Evolutionary conservation across 345 rosid genomes (phyloP).

Genomic region (Hypericum androsaemum): DNA sequence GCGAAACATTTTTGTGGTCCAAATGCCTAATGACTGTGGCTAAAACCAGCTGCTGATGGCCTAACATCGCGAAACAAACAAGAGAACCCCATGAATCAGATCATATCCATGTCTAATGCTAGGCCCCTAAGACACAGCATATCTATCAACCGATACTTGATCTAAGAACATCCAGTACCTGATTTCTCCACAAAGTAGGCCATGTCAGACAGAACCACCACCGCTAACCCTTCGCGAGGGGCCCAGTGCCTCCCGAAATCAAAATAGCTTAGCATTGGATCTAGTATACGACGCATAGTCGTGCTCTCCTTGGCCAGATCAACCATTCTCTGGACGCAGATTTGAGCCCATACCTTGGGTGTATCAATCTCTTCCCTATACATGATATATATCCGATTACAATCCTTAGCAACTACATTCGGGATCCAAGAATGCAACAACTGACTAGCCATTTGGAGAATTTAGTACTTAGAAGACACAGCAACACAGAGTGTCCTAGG

Average conservation of each 20-base stretch:
- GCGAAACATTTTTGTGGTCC: conserved; percentile 77
- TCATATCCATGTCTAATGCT: background rate
- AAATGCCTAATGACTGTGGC: conserved; percentile 73
- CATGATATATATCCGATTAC: conserved; percentile 5
- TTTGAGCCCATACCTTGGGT: conserved; percentile 87
- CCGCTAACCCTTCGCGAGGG: conserved; percentile 65
- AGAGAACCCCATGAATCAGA: conserved; percentile 7
- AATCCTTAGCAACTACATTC: background rate
- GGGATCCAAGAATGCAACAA: background rate
- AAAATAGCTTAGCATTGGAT: conserved; percentile 72
- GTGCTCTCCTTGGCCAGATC: conserved; percentile 84
- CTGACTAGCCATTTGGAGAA: background rate
- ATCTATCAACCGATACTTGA: background rate
- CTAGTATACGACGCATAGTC: conserved; percentile 68
- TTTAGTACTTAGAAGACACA: background rate
- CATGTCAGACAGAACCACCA: conserved; percentile 66
- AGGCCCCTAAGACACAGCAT: background rate
- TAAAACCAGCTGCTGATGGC: conserved; percentile 64
- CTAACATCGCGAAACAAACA: conserved; percentile 28
- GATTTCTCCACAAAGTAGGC: conserved; percentile 53
- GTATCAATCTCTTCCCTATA: conserved; percentile 80
- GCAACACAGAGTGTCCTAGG: background rate
- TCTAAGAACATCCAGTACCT: conserved; percentile 27
- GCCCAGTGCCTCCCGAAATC: conserved; percentile 69
- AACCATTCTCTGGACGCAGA: conserved; percentile 84